A percentile compares a stretch with the other conserved stretches of the same genome.
phyloP scores from a whole-genome alignment of 2,329 filamentous ascomycete genomes.

The Neocucurbitaria cava region DNA sequence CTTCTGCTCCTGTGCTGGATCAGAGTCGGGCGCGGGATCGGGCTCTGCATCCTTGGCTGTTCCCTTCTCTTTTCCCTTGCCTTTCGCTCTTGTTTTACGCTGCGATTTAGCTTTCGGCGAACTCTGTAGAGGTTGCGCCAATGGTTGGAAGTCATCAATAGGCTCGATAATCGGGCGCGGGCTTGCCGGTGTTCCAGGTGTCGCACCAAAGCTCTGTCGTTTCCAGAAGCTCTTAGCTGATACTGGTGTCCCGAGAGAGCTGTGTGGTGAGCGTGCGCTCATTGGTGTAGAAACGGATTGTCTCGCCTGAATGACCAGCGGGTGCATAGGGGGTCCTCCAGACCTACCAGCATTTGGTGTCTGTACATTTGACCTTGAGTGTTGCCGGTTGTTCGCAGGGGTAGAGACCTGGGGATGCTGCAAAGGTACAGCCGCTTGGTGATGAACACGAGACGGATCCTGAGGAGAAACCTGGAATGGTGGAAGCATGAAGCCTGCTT shows the following conservation, averaged over 20 bases:
- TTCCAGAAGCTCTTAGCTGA: constrained; percentile 45
- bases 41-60: constrained; percentile 18
- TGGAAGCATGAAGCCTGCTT: constrained; percentile 56
- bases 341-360: constrained; percentile 23
- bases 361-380: constrained; percentile 15
- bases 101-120: constrained; percentile 31
- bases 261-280: constrained; percentile 32
- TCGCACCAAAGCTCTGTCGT: constrained; percentile 18
- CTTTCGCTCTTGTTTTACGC: constrained; percentile 33
- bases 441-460: constrained; percentile 49
- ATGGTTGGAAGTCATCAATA: constrained; percentile 36
- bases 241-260: constrained; percentile 33
- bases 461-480: constrained; percentile 57
- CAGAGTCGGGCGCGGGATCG: constrained; percentile 18
- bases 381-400: constrained; percentile 29
- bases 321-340: constrained; percentile 29
- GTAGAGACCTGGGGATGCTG: constrained; percentile 40
- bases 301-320: constrained; percentile 31
- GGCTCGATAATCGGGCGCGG: constrained; percentile 35
- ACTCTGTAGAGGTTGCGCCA: constrained; percentile 22
- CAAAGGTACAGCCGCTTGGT: constrained; percentile 34
- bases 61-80: constrained; percentile 35
- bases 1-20: constrained; percentile 17
- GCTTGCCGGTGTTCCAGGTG: constrained; percentile 21
- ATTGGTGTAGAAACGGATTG: constrained; percentile 37